Percentiles rank a stretch among this genome's conserved stretches.
Conservation (phyloP, 2,329 filamentous ascomycete species). For the Didymellaceae sp. region DNA sequence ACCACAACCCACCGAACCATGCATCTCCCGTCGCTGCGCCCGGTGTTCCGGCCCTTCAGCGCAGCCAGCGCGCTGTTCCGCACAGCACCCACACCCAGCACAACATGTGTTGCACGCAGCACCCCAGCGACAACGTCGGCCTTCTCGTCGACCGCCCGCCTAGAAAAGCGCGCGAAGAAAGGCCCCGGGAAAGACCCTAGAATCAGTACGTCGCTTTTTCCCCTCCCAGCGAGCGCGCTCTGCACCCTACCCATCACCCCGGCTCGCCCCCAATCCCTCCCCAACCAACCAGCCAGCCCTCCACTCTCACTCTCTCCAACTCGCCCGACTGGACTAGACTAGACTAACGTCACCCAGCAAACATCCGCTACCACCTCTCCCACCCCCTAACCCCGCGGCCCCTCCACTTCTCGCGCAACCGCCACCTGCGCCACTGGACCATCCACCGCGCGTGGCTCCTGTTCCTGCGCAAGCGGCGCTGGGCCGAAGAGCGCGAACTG, state of each 20-base stretch:
- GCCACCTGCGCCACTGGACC: slow-evolving; percentile 94
- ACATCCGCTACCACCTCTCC: slow-evolving; percentile 73
- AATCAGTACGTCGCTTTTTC: slow-evolving; percentile 40
- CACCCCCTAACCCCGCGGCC: slow-evolving; percentile 75
- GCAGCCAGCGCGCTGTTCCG: slow-evolving; percentile 14
- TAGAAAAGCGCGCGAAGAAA: slow-evolving; percentile 38
- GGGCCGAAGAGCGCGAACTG: slow-evolving; percentile 71
- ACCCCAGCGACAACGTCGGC: slow-evolving; percentile 23
- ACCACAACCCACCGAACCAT: slow-evolving; percentile 24
- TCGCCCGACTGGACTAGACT: neutral
- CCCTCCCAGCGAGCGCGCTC: too few species aligned
- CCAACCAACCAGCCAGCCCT: too few species aligned
- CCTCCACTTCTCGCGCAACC: slow-evolving; percentile 85
- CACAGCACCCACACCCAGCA: slow-evolving; percentile 17
- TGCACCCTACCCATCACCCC: too few species aligned
- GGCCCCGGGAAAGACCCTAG: slow-evolving; percentile 37
- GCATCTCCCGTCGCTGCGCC: slow-evolving; percentile 36
- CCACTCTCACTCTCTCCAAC: too few species aligned
- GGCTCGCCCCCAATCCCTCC: too few species aligned
- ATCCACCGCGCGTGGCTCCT: slow-evolving; percentile 96
- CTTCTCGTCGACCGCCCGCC: slow-evolving; percentile 40
- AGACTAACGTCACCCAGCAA: slow-evolving; percentile 48
- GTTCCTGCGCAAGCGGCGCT: slow-evolving; percentile 72
- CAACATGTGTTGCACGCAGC: slow-evolving; percentile 24
- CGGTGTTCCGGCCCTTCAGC: slow-evolving; percentile 29